A percentile compares a stretch with the other conserved stretches of the same genome.
Conservation (phyloP, 2,329 filamentous ascomycete species). For the Sporothrix variecibatus region DNA sequence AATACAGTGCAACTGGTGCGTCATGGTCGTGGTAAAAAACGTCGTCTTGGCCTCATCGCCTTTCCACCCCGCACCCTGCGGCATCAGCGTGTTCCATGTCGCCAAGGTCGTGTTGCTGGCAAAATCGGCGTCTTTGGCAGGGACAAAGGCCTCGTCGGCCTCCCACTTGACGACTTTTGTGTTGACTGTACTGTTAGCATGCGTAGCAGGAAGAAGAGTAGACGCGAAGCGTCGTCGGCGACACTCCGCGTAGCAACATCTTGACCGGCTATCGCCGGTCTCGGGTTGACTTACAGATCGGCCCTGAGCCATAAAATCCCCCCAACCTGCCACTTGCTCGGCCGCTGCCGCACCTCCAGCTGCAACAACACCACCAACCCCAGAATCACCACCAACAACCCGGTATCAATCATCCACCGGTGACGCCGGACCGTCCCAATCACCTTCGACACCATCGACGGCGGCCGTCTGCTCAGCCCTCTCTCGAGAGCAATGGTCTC, state of each 20-base stretch:
- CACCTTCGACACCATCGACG: slow-evolving; percentile 1
- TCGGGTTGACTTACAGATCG: slow-evolving; percentile 36
- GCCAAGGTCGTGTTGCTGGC: slow-evolving; percentile 41
- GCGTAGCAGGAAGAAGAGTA: background rate
- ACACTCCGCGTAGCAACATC: no score
- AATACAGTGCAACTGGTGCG: slow-evolving; percentile 46
- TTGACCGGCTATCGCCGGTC: background rate
- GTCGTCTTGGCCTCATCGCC: slow-evolving; percentile 38
- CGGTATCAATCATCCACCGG: slow-evolving; percentile 39
- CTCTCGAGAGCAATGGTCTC: slow-evolving; percentile 27
- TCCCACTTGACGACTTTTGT: slow-evolving; percentile 43
- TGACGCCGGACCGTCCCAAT: slow-evolving; percentile 31
- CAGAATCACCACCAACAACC: slow-evolving; percentile 39
- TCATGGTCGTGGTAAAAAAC: slow-evolving; percentile 46
- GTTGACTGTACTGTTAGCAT: background rate
- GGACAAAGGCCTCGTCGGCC: slow-evolving; percentile 43
- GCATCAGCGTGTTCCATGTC: slow-evolving; percentile 46
- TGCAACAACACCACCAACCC: slow-evolving; percentile 35
- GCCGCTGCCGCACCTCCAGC: slow-evolving; percentile 20
- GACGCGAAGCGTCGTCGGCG: background rate
- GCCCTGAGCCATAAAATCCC: slow-evolving; percentile 42
- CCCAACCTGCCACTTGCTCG: slow-evolving; percentile 39
- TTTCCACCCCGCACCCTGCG: slow-evolving; percentile 43
- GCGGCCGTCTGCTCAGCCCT: slow-evolving; percentile 11
- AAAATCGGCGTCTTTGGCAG: slow-evolving; percentile 44